Evolutionary conservation across 2,329 filamentous ascomycete genomes (phyloP).

Genomic region (Penicillium sp.): DNA sequence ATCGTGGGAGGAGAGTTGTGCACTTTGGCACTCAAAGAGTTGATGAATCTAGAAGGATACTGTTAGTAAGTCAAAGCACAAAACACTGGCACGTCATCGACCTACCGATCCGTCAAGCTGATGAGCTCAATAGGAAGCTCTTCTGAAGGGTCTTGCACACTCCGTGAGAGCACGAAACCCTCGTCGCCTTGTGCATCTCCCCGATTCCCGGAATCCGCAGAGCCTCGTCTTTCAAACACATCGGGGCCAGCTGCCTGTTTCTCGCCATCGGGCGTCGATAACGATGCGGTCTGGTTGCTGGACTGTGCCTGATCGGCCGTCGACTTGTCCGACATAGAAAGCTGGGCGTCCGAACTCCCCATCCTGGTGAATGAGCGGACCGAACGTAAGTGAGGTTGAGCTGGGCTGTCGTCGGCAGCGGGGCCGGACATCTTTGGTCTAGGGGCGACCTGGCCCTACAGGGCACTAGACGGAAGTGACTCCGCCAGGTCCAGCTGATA

Average conservation of each 20-base stretch:
- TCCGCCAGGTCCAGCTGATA: slow-evolving; percentile 38
- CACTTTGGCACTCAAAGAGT: slow-evolving; percentile 84
- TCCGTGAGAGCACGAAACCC: slow-evolving; percentile 42
- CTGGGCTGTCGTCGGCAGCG: slow-evolving; percentile 32
- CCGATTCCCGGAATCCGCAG: slow-evolving; percentile 40
- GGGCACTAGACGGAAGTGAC: slow-evolving; percentile 31
- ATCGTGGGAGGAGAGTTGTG: slow-evolving; percentile 83
- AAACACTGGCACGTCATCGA: slow-evolving; percentile 1
- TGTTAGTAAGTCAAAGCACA: slow-evolving; percentile 10
- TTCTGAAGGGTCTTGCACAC: slow-evolving; percentile 72
- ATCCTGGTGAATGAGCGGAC: slow-evolving; percentile 43
- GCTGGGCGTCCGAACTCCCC: slow-evolving; percentile 34
- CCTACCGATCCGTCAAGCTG: slow-evolving; percentile 83
- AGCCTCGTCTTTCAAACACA: slow-evolving; percentile 53
- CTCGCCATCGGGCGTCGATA: slow-evolving; percentile 29
- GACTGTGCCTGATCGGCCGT: slow-evolving; percentile 34
- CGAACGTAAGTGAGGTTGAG: slow-evolving; percentile 35
- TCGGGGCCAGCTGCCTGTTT: slow-evolving; percentile 41
- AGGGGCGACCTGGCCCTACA: slow-evolving; percentile 36
- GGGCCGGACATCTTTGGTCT: slow-evolving; percentile 29
- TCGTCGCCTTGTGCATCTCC: slow-evolving; percentile 42
- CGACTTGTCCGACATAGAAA: slow-evolving; percentile 35
- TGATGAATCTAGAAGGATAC: slow-evolving; percentile 73
- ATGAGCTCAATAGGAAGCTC: slow-evolving; percentile 93
- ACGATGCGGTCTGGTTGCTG: slow-evolving; percentile 32